Percentiles rank a stretch among this genome's conserved stretches.
Conservation (phyloP, 768 basidiomycete species). For the Candolleomyces eurysporus region DNA sequence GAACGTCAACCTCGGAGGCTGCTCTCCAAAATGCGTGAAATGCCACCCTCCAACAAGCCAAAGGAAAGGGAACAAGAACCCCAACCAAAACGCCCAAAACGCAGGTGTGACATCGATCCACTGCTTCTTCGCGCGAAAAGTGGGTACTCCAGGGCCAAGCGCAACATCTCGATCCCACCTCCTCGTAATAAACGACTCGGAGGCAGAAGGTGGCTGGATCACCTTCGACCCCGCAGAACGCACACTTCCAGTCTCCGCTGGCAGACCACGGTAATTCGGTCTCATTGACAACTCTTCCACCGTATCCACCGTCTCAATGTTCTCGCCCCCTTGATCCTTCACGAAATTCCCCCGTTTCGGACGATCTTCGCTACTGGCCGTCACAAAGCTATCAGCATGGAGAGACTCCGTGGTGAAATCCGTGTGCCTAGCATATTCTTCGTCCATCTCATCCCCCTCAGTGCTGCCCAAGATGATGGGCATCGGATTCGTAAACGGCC, state of each 20-base stretch:
- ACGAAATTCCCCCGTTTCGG: not conserved
- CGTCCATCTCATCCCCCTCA: constrained; percentile 27
- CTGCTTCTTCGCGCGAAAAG: constrained; percentile 32
- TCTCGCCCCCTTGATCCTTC: not conserved
- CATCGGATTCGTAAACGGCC: constrained; percentile 24
- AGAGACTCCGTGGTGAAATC: constrained; percentile 30
- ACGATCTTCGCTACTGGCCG: constrained; percentile 34
- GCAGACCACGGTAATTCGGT: not conserved
- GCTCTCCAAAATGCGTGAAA: constrained; percentile 45
- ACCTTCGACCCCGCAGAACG: constrained; percentile 2
- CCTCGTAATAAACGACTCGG: constrained; percentile 51
- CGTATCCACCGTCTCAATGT: not conserved
- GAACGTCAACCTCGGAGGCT: constrained; percentile 40
- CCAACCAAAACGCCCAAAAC: constrained; percentile 70
- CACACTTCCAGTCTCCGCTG: not conserved
- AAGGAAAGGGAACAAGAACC: constrained; percentile 69
- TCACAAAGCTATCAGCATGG: constrained; percentile 58
- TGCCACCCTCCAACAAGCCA: constrained; percentile 82
- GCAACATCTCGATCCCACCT: constrained; percentile 47
- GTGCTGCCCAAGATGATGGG: constrained; percentile 40
- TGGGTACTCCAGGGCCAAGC: constrained; percentile 30
- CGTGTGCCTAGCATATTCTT: constrained; percentile 7
- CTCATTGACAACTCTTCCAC: not conserved
- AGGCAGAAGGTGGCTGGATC: constrained; percentile 27
- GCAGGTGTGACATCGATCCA: constrained; percentile 38